Conservation (phyloP, 306 rosid genomes). For the Oemleria cerasiformis region DNA sequence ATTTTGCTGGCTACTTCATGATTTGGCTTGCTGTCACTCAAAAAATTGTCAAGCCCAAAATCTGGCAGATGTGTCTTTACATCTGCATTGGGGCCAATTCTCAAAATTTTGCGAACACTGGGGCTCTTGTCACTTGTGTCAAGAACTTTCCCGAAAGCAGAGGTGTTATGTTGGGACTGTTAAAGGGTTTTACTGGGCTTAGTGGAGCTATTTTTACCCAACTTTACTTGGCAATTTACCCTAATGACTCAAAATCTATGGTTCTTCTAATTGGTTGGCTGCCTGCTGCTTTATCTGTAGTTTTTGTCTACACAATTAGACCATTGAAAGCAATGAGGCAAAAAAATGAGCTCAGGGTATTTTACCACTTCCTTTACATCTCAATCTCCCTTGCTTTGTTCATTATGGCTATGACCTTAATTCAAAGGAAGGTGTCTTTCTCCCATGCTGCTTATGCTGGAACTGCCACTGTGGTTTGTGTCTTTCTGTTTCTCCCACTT, state of each 20-base stretch:
- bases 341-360: slow-evolving; percentile 32
- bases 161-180: slow-evolving; percentile 45
- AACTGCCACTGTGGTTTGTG: slow-evolving; percentile 29
- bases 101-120: slow-evolving; percentile 48
- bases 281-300: slow-evolving; percentile 41
- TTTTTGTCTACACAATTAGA: slow-evolving; percentile 40
- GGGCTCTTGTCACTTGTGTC: slow-evolving; percentile 45
- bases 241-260: slow-evolving; percentile 39
- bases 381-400: slow-evolving; percentile 42
- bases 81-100: slow-evolving; percentile 50
- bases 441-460: slow-evolving; percentile 30
- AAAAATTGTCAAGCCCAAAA: slow-evolving; percentile 35
- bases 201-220: slow-evolving; percentile 54
- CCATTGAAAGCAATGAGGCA: slow-evolving; percentile 24
- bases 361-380: slow-evolving; percentile 39
- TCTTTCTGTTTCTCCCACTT: slow-evolving; percentile 33
- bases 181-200: slow-evolving; percentile 52
- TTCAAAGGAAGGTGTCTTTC: slow-evolving; percentile 24
- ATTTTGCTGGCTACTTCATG: slow-evolving; percentile 50
- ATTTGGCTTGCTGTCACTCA: slow-evolving; percentile 40
- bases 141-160: slow-evolving; percentile 56
- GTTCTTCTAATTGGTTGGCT: slow-evolving; percentile 53
- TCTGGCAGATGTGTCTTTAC: slow-evolving; percentile 58
- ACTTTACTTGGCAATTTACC: slow-evolving; percentile 44
- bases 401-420: slow-evolving; percentile 33